Evolutionary conservation across 768 basidiomycete genomes (phyloP), one percentile per base, ranked within the genome.

Genomic region (Panaeolus papilionaceus): DNA sequence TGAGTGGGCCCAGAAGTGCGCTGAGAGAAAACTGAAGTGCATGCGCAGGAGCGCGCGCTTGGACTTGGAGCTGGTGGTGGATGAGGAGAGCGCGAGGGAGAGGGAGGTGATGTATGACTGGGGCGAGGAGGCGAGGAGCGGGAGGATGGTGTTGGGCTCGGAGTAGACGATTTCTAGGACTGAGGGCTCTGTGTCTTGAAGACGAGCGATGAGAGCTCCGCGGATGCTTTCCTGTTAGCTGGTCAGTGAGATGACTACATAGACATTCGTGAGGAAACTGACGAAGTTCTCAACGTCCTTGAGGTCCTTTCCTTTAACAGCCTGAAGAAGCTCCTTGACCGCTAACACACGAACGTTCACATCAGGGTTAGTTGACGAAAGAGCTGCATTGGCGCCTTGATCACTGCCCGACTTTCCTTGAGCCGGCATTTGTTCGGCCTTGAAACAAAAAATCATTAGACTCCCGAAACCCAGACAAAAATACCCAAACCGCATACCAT

Each of bases 81-180:
- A 58, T 12, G 79, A 73, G 28, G 74, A 70, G 33, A 89, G 74
- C 1, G 78, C 76, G 1, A 71, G 70, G 0, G 79, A 71, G 40
- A 91, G 78, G 47, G 80, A 79, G 6, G 78, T 72, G 62, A 92
- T 65, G 71, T 89, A 92, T 0, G 79, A 75, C 11, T 78, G 64
- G 0, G 83, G 67, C 65, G 86, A 78, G 26, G 77, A 77, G 7
- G 78, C 73, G 38, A 89, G 77, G 61, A 85, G 62, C 1, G 86
- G 82, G 3, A 86, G 77, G 51, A 92, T 76, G 2, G 77, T 51
- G 5, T 79, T 74, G 0, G 88, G 81, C 1, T 83, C 77, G 1
- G 80, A 80, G 77, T 96, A 96, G 9, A 98, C 80, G 0, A 84
- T 86, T 54, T 90, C 83, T 12, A 96, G 76, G 33, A 98, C 91